These are phyloP conservation scores for Albizia julibrissin DNA, from an alignment of 306 rosid genomes.

Conservation along the genomic window DNA sequence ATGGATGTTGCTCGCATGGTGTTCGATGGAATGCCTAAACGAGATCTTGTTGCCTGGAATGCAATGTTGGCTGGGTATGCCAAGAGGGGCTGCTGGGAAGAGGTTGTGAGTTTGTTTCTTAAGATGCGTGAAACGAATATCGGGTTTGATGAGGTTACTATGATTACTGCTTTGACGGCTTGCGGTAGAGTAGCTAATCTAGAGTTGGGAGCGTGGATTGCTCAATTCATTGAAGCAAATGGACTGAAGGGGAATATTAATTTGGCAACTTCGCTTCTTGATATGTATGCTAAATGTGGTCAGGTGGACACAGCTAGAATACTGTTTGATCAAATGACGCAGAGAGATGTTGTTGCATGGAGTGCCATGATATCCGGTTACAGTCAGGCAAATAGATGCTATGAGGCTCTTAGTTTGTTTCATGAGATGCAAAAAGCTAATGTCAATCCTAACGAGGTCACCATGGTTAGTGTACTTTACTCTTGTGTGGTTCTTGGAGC, in stretches of 20 bases:
- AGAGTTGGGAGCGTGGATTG: conserved; percentile 59
- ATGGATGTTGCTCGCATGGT: conserved; percentile 51
- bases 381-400: conserved; percentile 54
- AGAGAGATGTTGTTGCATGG: conserved; percentile 65
- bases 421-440: conserved; percentile 54
- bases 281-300: conserved; percentile 70
- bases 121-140: conserved; percentile 35
- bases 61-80: conserved; percentile 56
- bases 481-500: conserved; percentile 68
- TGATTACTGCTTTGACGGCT: conserved; percentile 56
- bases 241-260: conserved; percentile 40
- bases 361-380: conserved; percentile 74
- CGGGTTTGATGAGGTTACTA: conserved; percentile 55
- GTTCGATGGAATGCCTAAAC: conserved; percentile 54
- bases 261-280: conserved; percentile 56
- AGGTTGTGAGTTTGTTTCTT: conserved; percentile 49
- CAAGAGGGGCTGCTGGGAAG: conserved; percentile 52
- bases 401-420: conserved; percentile 63
- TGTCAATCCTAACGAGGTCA: conserved; percentile 63
- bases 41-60: conserved; percentile 51
- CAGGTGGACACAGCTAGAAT: conserved; percentile 48
- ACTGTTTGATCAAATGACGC: conserved; percentile 53
- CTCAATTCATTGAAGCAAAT: conserved; percentile 42
- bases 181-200: conserved; percentile 60
- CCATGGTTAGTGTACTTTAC: conserved; percentile 67